Conservation (phyloP, 225 moss, liverwort and hornwort genomes). For the Thuidium tamariscinum region DNA sequence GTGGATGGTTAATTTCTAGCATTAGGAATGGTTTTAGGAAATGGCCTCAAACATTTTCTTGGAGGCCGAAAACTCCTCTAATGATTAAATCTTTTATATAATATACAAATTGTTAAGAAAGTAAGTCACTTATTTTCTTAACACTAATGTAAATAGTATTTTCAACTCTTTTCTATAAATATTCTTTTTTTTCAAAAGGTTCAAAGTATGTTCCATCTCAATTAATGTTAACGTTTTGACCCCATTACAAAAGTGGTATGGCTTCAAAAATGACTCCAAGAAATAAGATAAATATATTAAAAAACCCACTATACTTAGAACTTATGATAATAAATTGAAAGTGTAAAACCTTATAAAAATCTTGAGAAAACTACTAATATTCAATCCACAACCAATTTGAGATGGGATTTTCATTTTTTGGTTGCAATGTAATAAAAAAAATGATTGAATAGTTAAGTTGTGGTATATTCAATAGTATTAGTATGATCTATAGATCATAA, state of each 20-base stretch:
- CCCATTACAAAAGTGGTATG: not conserved
- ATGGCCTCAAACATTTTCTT: no score
- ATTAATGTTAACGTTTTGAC: accelerated
- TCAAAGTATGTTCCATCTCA: not conserved
- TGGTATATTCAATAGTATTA: no score
- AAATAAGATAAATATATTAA: not conserved
- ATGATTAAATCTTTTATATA: no score
- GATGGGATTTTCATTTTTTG: accelerated
- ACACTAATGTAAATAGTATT: no score
- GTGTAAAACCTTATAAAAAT: not conserved
- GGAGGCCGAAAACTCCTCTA: no score
- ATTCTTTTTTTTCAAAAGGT: not conserved
- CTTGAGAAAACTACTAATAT: not conserved
- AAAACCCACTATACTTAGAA: accelerated
- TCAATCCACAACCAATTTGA: not conserved
- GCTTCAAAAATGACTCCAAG: not conserved
- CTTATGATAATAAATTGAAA: accelerated
- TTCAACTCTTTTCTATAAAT: not conserved
- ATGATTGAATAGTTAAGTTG: no score
- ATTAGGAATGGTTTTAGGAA: no score
- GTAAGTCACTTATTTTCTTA: no score
- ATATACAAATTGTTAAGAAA: no score
- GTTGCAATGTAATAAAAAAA: no score
- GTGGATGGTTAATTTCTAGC: no score
- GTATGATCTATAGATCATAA: not conserved